Evolutionary conservation across 305 asterid species (phyloP).

Genomic region (Fraxinus latifolia): DNA sequence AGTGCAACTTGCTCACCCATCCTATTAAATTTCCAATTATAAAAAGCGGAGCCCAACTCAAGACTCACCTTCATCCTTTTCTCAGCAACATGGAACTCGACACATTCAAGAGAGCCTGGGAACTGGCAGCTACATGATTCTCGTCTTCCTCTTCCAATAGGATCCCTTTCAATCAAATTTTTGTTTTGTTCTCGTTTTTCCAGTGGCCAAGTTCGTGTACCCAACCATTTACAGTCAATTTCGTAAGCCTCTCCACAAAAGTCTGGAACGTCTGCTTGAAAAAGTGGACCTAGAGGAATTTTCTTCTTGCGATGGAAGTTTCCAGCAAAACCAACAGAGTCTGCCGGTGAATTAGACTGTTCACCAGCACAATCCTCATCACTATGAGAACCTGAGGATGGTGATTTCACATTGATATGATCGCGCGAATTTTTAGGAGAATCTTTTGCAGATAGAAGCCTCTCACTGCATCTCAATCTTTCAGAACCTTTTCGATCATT

Average conservation of each 20-base stretch:
- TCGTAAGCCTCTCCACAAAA: conserved; percentile 32
- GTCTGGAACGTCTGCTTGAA: conserved; percentile 57
- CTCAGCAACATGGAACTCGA: conserved; percentile 51
- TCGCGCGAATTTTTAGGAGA: conserved; percentile 25
- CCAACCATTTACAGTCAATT: conserved; percentile 60
- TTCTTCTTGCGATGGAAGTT: conserved; percentile 26
- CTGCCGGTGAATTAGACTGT: conserved; percentile 30
- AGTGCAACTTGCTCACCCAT: conserved; percentile 55
- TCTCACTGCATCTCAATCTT: conserved; percentile 45
- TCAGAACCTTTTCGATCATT: conserved; percentile 40
- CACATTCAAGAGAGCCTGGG: conserved; percentile 49
- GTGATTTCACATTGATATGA: conserved; percentile 17
- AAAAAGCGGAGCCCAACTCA: conserved; percentile 59
- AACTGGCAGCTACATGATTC: conserved; percentile 61
- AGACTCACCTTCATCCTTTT: conserved; percentile 44
- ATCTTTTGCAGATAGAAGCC: conserved; percentile 39
- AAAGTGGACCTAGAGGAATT: conserved; percentile 39
- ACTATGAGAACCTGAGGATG: conserved; percentile 31
- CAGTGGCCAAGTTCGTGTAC: conserved; percentile 63
- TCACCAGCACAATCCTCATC: conserved; percentile 21
- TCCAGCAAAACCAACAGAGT: conserved; percentile 23
- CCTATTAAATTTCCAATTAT: conserved; percentile 44
- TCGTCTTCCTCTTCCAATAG: conserved; percentile 62
- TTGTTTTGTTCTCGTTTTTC: conserved; percentile 32
- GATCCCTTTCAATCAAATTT: conserved; percentile 58